Percentiles rank a stretch among this genome's conserved stretches.
Evolutionary conservation across 2,329 filamentous ascomycete genomes (phyloP).

Genomic region (Fusarium armeniacum): DNA sequence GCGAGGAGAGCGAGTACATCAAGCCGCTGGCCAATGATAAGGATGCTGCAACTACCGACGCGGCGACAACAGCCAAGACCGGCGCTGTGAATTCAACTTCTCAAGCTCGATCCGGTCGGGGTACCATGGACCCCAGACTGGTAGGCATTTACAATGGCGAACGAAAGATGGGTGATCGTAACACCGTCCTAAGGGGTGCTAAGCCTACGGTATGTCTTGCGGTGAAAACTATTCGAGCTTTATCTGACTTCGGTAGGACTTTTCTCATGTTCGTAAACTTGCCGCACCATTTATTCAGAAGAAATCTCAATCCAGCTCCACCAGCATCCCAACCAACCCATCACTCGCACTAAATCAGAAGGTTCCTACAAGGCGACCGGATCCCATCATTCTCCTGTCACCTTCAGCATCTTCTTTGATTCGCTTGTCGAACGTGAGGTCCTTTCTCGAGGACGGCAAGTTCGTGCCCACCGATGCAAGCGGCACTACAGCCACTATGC

Average conservation of each 20-base stretch:
- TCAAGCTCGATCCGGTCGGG: constrained; percentile 70
- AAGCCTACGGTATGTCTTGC: constrained; percentile 81
- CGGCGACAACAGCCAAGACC: constrained; percentile 56
- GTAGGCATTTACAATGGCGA: constrained; percentile 93
- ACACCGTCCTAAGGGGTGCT: constrained; percentile 86
- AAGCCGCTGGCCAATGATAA: constrained; percentile 80
- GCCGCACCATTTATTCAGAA: constrained; percentile 81
- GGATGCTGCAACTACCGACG: constrained; percentile 58
- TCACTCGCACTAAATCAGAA: constrained; percentile 69
- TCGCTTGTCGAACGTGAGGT: constrained; percentile 94
- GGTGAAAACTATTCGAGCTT: neutral
- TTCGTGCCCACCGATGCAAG: constrained; percentile 83
- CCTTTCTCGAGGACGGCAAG: constrained; percentile 87
- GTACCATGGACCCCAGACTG: constrained; percentile 82
- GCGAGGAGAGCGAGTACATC: constrained; percentile 93
- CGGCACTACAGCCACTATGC: constrained; percentile 79
- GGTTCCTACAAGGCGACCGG: constrained; percentile 64
- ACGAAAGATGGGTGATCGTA: constrained; percentile 91
- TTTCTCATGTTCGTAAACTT: constrained; percentile 91
- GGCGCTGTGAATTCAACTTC: constrained; percentile 61
- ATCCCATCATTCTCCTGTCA: constrained; percentile 97
- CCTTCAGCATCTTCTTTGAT: constrained; percentile 95
- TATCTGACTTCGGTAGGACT: constrained; percentile 73
- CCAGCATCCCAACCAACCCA: constrained; percentile 59
- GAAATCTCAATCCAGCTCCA: constrained; percentile 61